A percentile compares a stretch with the other conserved stretches of the same genome.
Evolutionary conservation across 2,329 filamentous ascomycete species (phyloP).

Genomic region (Diplodia mutila): DNA sequence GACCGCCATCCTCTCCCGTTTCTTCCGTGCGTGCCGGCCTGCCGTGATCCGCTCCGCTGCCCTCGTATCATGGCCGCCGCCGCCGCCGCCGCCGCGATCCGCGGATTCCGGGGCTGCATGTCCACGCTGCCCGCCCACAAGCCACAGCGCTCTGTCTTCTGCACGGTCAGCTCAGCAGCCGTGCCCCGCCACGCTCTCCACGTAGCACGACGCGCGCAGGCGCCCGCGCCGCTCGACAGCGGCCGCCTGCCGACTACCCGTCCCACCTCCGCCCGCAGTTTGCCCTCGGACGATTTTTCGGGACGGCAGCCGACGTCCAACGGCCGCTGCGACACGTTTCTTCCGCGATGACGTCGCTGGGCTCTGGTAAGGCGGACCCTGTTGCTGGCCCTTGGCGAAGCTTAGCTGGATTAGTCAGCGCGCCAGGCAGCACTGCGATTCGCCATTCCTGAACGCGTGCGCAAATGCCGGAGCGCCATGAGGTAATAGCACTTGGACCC

Average conservation of each 20-base stretch:
- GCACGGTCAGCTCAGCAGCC: slow-evolving; percentile 9
- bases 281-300: not conserved
- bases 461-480: not conserved
- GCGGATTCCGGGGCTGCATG: not conserved
- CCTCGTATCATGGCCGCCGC: not conserved
- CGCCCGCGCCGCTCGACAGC: not conserved
- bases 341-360: slow-evolving; percentile 3
- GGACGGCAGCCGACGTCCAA: not conserved
- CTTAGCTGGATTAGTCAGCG: not conserved
- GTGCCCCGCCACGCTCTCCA: slow-evolving; percentile 7
- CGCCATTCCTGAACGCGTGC: not conserved
- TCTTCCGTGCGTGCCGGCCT: slow-evolving; percentile 21
- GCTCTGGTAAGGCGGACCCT: not conserved
- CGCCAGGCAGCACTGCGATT: not conserved
- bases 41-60: slow-evolving; percentile 16
- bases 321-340: not conserved
- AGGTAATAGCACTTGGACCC: not conserved
- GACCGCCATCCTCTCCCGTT: slow-evolving; percentile 5
- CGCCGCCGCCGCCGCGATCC: too few species aligned
- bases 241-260: slow-evolving; percentile 13
- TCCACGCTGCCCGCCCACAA: not conserved
- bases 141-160: not conserved
- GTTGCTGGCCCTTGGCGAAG: slow-evolving; percentile 1
- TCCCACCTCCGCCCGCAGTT: not conserved
- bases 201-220: not conserved